A percentile compares a stretch with the other conserved stretches of the same genome.
phyloP scores from a whole-genome alignment of 73 alveolate genomes.

The Paramecium tetraurelia region DNA sequence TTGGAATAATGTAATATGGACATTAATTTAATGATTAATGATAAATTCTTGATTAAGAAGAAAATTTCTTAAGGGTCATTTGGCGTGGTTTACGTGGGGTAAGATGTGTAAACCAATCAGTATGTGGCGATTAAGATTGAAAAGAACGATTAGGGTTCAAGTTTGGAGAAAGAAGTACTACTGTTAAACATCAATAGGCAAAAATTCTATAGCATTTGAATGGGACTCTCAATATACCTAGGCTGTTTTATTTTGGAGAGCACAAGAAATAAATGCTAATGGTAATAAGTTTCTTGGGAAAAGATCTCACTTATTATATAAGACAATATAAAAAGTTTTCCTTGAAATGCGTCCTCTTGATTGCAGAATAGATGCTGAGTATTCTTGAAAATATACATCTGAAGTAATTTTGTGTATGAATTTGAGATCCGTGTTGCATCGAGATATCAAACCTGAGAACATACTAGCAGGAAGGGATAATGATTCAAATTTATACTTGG shows the following conservation, averaged over 20 bases:
- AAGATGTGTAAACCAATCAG: conserved; percentile 25
- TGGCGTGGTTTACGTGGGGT: conserved; percentile 88
- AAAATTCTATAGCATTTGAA: conserved; percentile 24
- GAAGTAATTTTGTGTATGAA: not conserved
- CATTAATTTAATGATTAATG: conserved; percentile 33
- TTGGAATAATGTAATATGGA: not conserved
- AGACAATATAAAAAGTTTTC: conserved; percentile 50
- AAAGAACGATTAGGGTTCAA: not conserved
- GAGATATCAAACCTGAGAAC: conserved; percentile 94
- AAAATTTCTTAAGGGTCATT: conserved; percentile 89
- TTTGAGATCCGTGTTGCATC: conserved; percentile 86
- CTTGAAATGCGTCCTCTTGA: conserved; percentile 17
- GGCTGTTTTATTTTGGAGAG: conserved; percentile 36
- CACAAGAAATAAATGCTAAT: conserved; percentile 23
- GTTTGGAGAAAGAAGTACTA: conserved; percentile 2
- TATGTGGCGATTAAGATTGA: conserved; percentile 34
- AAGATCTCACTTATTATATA: conserved; percentile 51
- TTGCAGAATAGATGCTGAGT: conserved; percentile 41
- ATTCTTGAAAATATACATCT: conserved; percentile 47
- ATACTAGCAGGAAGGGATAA: conserved; percentile 74
- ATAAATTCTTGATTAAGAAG: conserved; percentile 56
- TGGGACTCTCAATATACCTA: conserved; percentile 40
- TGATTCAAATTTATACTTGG: conserved; percentile 72
- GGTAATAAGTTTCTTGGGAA: conserved; percentile 53
- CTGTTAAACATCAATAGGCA: not conserved